Evolutionary conservation across 1,284 basidiomycete genomes (phyloP).

Genomic region (Meira miltonrushii): DNA sequence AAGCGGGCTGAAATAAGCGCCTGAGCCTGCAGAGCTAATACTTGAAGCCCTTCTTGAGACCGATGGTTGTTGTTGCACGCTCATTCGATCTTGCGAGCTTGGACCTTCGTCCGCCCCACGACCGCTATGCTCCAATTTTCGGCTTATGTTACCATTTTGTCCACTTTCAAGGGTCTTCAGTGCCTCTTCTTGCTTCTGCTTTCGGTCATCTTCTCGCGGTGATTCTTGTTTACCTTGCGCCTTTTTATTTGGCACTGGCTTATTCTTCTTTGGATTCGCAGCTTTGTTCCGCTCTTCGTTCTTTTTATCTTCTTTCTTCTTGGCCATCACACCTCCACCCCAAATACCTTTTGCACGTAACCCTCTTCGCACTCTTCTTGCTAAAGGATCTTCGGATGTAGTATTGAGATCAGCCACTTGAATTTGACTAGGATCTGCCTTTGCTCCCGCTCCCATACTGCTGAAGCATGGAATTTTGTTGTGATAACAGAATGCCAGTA

Average conservation of each 20-base stretch:
- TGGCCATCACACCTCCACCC: conserved; percentile 23
- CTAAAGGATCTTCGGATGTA: conserved; percentile 91
- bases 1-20: conserved; percentile 5
- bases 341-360: conserved; percentile 58
- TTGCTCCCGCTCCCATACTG: conserved; percentile 96
- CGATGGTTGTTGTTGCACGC: neutral
- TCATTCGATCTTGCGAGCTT: neutral
- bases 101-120: neutral
- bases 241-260: conserved; percentile 13
- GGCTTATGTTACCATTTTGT: neutral
- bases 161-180: neutral
- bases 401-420: conserved; percentile 89
- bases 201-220: conserved; percentile 20
- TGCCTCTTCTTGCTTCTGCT: conserved; percentile 2
- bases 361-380: conserved; percentile 76
- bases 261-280: neutral
- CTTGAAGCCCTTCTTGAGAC: conserved; percentile 4
- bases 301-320: conserved; percentile 24
- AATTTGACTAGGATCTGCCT: conserved; percentile 86
- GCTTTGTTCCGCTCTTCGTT: neutral
- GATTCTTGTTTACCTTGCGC: conserved; percentile 17
- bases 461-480: conserved; percentile 62
- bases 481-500: conserved; percentile 45
- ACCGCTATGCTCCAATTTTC: neutral
- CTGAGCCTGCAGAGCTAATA: neutral